Percentiles rank a stretch among this genome's conserved stretches.
Conservation (phyloP, 2,329 filamentous ascomycete species). For the Fusarium annulatum region DNA sequence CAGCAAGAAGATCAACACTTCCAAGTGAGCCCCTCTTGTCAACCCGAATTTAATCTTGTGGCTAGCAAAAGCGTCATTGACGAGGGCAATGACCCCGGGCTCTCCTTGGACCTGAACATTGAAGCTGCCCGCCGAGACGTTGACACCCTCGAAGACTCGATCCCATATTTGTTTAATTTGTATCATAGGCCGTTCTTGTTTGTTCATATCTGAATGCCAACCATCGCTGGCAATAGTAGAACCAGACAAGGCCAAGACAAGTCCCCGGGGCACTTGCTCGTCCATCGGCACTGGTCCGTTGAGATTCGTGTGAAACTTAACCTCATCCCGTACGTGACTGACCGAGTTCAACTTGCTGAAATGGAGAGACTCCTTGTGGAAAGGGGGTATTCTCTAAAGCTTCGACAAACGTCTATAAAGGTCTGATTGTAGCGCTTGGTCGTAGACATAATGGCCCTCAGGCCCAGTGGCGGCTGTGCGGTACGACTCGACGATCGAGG, state of each 20-base stretch:
- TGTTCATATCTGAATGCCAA: not conserved
- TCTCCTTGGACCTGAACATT: not conserved
- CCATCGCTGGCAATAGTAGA: fast-evolving
- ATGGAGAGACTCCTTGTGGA: fast-evolving
- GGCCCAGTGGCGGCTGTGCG: no score
- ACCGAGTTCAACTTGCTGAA: not conserved
- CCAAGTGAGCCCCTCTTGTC: fast-evolving
- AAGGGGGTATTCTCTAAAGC: not conserved
- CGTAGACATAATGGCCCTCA: no score
- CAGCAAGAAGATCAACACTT: no score
- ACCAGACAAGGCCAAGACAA: not conserved
- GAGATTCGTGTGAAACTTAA: not conserved
- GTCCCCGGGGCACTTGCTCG: fast-evolving
- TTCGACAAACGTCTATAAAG: not conserved
- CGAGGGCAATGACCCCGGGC: no score
- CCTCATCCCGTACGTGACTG: no score
- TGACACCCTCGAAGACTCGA: no score
- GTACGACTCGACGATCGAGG: no score
- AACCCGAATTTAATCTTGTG: not conserved
- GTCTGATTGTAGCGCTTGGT: no score
- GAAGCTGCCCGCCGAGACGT: not conserved
- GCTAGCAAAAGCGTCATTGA: not conserved
- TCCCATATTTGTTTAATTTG: not conserved
- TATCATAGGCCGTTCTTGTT: fast-evolving
- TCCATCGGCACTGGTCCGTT: no score